Evolutionary conservation across 495 filamentous ascomycete genomes (phyloP).

Genomic region (Daldinia loculata): DNA sequence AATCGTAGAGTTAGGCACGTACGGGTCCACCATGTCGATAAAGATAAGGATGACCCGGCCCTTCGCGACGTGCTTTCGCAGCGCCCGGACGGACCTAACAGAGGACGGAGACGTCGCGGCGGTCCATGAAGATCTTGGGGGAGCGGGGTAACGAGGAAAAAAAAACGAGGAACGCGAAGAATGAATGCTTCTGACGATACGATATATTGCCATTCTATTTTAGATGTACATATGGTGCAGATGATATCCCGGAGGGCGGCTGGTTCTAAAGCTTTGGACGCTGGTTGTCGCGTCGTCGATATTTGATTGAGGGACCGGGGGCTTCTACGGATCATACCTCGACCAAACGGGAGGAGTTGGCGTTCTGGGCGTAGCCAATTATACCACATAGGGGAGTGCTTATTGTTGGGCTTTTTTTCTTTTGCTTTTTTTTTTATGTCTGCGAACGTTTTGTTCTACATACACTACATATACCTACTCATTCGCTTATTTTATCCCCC

Average conservation of each 20-base stretch:
- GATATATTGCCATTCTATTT: conserved; percentile 43
- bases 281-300: conserved; percentile 24
- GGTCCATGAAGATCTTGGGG: conserved; percentile 29
- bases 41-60: conserved; percentile 81
- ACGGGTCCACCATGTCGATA: conserved; percentile 86
- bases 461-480: conserved; percentile 17
- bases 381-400: conserved; percentile 42
- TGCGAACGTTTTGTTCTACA: conserved; percentile 15
- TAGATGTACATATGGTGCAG: conserved; percentile 45
- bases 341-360: conserved; percentile 25
- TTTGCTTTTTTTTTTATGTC: conserved; percentile 23
- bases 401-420: conserved; percentile 23
- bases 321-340: conserved; percentile 31
- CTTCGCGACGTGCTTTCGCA: conserved; percentile 84
- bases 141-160: conserved; percentile 19
- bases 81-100: conserved; percentile 81
- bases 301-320: conserved; percentile 28
- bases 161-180: conserved; percentile 28
- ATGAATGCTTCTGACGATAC: conserved; percentile 37
- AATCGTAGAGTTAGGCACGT: conserved; percentile 72
- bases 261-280: conserved; percentile 29
- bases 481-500: conserved; percentile 31
- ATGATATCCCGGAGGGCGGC: conserved; percentile 41
- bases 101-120: conserved; percentile 79
- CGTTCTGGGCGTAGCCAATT: conserved; percentile 42